These are phyloP conservation scores for Ettlia oleoabundans DNA, from an alignment of 139 green algal genomes.

Conservation along the genomic window DNA sequence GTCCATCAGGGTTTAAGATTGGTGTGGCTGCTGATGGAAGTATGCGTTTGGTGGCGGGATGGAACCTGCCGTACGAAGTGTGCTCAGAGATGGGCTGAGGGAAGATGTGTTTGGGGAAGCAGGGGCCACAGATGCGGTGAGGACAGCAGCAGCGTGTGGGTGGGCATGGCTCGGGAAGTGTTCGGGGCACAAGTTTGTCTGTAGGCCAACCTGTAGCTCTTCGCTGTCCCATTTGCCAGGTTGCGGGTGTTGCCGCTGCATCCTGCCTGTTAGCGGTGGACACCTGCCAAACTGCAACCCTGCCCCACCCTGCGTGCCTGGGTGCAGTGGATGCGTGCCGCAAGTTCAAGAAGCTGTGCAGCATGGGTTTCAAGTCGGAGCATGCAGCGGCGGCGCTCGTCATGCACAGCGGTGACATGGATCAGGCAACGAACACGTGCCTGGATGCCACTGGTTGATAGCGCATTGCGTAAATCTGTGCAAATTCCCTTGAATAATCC, in stretches of 20 bases:
- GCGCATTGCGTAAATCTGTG: background rate
- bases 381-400: slow-evolving; percentile 11
- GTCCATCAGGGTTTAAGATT: background rate
- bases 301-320: background rate
- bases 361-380: slow-evolving; percentile 24
- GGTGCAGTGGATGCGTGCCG: slow-evolving; percentile 21
- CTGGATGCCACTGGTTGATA: background rate
- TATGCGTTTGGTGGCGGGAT: no score
- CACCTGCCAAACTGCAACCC: background rate
- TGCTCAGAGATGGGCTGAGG: no score
- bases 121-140: no score
- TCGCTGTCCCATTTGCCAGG: no score
- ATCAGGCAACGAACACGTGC: background rate
- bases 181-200: no score
- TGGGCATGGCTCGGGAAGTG: no score
- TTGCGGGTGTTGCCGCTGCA: background rate
- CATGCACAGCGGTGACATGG: background rate
- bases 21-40: background rate
- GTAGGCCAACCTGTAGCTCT: no score
- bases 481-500: background rate
- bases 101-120: no score
- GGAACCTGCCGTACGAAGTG: no score
- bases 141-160: no score
- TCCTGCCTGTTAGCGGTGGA: no score
- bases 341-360: slow-evolving; percentile 33